Evolutionary conservation across 805 yeast species (phyloP), one percentile per base, ranked within the genome.

Genomic region (Wickerhamomyces bovis): DNA sequence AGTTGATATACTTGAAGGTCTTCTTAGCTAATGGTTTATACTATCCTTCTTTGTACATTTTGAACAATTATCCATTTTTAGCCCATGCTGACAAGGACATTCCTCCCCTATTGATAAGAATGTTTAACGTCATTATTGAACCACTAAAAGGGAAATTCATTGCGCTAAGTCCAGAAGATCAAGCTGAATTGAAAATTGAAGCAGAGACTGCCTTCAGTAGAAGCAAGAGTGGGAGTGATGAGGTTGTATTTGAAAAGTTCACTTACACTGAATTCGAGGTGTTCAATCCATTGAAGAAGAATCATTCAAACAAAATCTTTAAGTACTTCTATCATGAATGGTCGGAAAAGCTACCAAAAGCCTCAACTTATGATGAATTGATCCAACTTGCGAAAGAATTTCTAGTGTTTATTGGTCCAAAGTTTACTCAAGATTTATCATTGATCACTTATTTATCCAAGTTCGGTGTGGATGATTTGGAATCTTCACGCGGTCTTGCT

Each of bases 31-130:
- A 73, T 52, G 90, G 94, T 1, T 63, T 83, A 42, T 71, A 82
- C 43, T 70, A 77, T 62, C 88, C 89, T 3, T 68, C 87, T 0
- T 47, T 85, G 10, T 78, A 65, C 54, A 68, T 87, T 6, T 65
- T 89, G 5, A 67, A 78, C 2, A 73, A 73, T 50, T 79, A 77
- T 54, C 95, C 95, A 9, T 77, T 69, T 44, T 62, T 88, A 21
- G 77, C 83, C 0, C 62, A 72, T 36, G 67, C 81, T 1, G 82
- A 78, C 48, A 71, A 72, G 1, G 77, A 72, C 8, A 58, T 81
- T 5, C 64, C 78, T 0, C 64, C 58, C 10, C 62, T 78, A 28
- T 63, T 85, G 30, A 70, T 75, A 49, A 61, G 83, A 42, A 47
- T 83, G 8, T 68, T 81, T 47, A 73, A 74, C 9, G 61, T 64